Conservation (phyloP, 1,284 basidiomycete species). For the Naganishia albida region DNA sequence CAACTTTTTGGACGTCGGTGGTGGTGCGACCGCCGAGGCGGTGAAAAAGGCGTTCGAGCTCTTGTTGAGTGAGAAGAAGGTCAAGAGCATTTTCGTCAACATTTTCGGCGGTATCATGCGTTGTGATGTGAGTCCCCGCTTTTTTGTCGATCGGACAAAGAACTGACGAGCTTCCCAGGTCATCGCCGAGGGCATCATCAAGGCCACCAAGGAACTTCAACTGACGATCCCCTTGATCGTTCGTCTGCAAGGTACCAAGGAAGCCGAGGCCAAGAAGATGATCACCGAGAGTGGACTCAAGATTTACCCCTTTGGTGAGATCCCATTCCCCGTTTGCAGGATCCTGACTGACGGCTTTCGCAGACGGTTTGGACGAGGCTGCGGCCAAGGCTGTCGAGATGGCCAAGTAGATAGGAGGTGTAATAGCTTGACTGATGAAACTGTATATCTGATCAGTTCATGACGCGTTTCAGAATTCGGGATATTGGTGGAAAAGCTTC, state of each 20-base stretch:
- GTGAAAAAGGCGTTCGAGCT: constrained; percentile 99
- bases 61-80: constrained; percentile 82
- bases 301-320: constrained; percentile 83
- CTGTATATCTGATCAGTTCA: too few relatives aligned
- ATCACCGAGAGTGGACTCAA: constrained; percentile 88
- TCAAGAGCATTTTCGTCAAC: constrained; percentile 99
- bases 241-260: constrained; percentile 94
- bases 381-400: constrained; percentile 76
- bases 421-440: not conserved
- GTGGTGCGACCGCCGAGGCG: constrained; percentile 94
- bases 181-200: constrained; percentile 96
- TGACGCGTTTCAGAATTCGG: not conserved
- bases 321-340: constrained; percentile 41
- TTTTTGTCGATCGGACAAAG: not conserved
- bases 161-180: constrained; percentile 45
- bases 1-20: constrained; percentile 65
- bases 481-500: not conserved
- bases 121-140: constrained; percentile 66
- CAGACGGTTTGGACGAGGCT: constrained; percentile 58
- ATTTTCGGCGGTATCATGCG: constrained; percentile 93
- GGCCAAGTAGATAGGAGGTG: constrained; percentile 24
- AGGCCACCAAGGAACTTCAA: constrained; percentile 87
- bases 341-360: not conserved
- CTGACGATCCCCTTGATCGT: constrained; percentile 88
- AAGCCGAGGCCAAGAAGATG: constrained; percentile 94